Evolutionary conservation across 192 early-diverging fungal genomes (phyloP).

Genomic region (Gorgonomyces haynaldii): DNA sequence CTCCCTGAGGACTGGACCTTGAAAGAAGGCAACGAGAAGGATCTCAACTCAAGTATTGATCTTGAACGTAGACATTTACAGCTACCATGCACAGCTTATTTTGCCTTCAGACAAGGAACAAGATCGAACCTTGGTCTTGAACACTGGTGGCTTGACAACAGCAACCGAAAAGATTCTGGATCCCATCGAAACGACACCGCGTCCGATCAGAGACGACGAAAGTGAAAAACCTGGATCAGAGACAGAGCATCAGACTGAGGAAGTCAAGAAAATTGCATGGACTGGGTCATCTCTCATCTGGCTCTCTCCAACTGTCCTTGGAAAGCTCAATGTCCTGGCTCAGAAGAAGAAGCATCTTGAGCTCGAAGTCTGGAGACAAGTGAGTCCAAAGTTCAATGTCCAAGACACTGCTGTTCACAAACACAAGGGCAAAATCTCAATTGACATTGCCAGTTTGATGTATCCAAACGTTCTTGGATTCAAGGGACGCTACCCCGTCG

Average conservation of each 20-base stretch:
- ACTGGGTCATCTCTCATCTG: background rate
- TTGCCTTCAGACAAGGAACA: constrained; percentile 32
- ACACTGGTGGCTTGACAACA: background rate
- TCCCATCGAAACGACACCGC: background rate
- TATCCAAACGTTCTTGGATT: constrained; percentile 39
- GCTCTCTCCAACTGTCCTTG: background rate
- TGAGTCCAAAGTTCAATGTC: constrained; percentile 37
- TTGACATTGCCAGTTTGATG: constrained; percentile 34
- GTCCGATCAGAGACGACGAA: constrained; percentile 7
- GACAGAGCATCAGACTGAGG: background rate
- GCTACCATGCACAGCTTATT: constrained; percentile 30
- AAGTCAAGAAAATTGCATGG: constrained; percentile 3
- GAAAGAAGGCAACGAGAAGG: constrained; percentile 51
- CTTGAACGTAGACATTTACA: constrained; percentile 34
- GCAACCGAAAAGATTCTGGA: background rate
- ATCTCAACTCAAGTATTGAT: constrained; percentile 43
- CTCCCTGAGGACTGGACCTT: constrained; percentile 51
- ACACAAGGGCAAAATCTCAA: constrained; percentile 25
- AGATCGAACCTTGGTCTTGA: constrained; percentile 10
- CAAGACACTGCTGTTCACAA: constrained; percentile 28
- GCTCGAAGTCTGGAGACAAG: constrained; percentile 28
- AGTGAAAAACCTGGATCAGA: background rate
- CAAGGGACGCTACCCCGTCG: constrained; percentile 18
- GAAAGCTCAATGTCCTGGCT: background rate
- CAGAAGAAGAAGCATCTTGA: background rate